phyloP scores from a whole-genome alignment of 2,329 filamentous ascomycete species.

The Hypoxylon sp. region DNA sequence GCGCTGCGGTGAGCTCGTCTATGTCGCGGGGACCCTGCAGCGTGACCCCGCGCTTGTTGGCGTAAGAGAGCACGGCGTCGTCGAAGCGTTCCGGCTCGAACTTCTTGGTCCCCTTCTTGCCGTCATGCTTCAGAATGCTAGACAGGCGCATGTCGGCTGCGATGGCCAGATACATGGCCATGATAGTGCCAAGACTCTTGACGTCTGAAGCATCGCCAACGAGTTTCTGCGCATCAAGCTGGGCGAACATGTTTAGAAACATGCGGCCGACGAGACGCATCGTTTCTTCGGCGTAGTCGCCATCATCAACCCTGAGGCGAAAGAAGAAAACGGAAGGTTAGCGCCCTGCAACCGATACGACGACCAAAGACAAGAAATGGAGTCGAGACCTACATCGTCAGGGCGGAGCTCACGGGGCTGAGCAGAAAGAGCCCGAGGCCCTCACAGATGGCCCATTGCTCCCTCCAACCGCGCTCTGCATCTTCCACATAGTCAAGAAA shows the following conservation, averaged over 20 bases:
- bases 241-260: constrained; percentile 52
- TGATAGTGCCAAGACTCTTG: constrained; percentile 49
- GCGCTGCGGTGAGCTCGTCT: constrained; percentile 36
- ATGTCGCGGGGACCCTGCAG: constrained; percentile 41
- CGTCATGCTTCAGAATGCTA: constrained; percentile 31
- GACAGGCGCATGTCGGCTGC: constrained; percentile 18
- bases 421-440: constrained; percentile 45
- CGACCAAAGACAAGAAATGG: neutral
- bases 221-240: constrained; percentile 45
- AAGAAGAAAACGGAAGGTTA: neutral
- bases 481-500: constrained; percentile 51
- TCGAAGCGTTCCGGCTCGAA: constrained; percentile 40
- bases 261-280: constrained; percentile 43
- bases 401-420: constrained; percentile 8
- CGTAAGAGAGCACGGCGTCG: constrained; percentile 47
- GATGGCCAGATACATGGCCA: constrained; percentile 48
- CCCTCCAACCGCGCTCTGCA: constrained; percentile 45
- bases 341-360: neutral
- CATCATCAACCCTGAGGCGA: constrained; percentile 44
- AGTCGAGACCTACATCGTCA: constrained; percentile 34
- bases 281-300: constrained; percentile 31
- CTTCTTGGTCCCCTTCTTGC: constrained; percentile 32
- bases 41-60: constrained; percentile 46
- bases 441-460: constrained; percentile 54
- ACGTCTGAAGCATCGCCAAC: constrained; percentile 48